phyloP scores from a whole-genome alignment of 768 basidiomycete genomes.

The Amanita fuliginea region DNA sequence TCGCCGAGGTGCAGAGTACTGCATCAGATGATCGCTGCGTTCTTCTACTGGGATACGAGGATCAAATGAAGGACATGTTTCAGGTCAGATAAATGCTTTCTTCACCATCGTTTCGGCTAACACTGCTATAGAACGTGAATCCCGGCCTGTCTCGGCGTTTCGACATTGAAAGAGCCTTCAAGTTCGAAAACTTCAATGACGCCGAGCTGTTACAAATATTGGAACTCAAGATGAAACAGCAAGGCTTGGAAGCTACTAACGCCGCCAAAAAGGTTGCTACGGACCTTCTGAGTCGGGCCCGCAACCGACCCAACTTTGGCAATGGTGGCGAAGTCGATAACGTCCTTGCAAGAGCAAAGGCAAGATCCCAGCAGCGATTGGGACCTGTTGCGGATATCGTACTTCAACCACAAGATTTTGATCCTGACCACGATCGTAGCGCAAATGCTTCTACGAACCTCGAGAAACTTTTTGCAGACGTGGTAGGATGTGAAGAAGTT shows the following conservation, averaged over 20 bases:
- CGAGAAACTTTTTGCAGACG: constrained; percentile 45
- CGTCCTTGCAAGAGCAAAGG: constrained; percentile 38
- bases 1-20: constrained; percentile 60
- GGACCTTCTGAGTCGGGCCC: constrained; percentile 28
- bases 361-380: constrained; percentile 29
- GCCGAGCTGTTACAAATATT: constrained; percentile 40
- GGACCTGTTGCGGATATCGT: constrained; percentile 24
- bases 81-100: constrained; percentile 29
- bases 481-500: constrained; percentile 49
- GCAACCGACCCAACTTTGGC: constrained; percentile 50
- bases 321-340: constrained; percentile 61
- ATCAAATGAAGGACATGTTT: constrained; percentile 66
- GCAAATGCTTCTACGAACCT: constrained; percentile 39
- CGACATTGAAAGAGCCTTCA: constrained; percentile 56
- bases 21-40: constrained; percentile 66
- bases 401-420: constrained; percentile 54
- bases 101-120: neutral
- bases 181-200: constrained; percentile 56
- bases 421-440: constrained; percentile 45
- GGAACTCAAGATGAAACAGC: constrained; percentile 42
- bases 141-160: constrained; percentile 58
- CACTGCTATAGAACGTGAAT: constrained; percentile 46
- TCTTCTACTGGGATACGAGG: constrained; percentile 52
- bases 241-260: constrained; percentile 46
- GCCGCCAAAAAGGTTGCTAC: constrained; percentile 47